Evolutionary conservation across 495 filamentous ascomycete genomes (phyloP), one percentile per base, ranked within the genome.

Genomic region (Amorphotheca resinae): DNA sequence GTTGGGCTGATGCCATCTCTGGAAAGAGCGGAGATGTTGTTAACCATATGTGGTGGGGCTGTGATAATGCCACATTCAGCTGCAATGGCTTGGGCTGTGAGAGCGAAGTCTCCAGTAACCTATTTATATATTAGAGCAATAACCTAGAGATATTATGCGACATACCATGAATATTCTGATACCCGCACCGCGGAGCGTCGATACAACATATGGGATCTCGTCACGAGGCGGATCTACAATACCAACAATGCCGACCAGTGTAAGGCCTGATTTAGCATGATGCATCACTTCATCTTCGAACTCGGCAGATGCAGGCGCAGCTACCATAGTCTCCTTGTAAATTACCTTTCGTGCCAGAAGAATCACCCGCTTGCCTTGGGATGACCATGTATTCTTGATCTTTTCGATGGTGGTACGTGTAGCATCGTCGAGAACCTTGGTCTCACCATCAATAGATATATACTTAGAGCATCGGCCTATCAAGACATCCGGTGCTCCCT

Each of bases 61-160:
- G 68, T 76, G 48, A 79, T 68, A 54, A 84, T 85, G 9, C 77
- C 77, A 48, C 76, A 77, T 16, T 81, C 70, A 2, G 63, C 58
- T 4, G 79, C 79, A 45, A 86, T 84, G 2, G 80, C 76, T 46
- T 73, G 66, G 0, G 79, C 80, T 1, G 82, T 86, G 16, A 81
- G 64, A 9, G 75, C 74, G 49, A 79, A 80, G 54, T 87, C 81
- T 23, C 82, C 81, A 18, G 81, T 86, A n/a, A 77, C 74, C 52
- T 55, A 17, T 9, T 22, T 33, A 63, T 41, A 11, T 50, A 40
- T 20, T 1, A 17, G 3, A 9, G 21, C 3, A 28, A n/a, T n/a
- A n/a, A n/a, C n/a, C n/a, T n/a, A n/a, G n/a, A n/a, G 25, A 28
- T 28, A 28, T 28, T 9, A 58, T 57, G 11, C 22, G 12, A 26